Conservation (phyloP, 495 filamentous ascomycete species). For the Bathelium albidoporum region DNA sequence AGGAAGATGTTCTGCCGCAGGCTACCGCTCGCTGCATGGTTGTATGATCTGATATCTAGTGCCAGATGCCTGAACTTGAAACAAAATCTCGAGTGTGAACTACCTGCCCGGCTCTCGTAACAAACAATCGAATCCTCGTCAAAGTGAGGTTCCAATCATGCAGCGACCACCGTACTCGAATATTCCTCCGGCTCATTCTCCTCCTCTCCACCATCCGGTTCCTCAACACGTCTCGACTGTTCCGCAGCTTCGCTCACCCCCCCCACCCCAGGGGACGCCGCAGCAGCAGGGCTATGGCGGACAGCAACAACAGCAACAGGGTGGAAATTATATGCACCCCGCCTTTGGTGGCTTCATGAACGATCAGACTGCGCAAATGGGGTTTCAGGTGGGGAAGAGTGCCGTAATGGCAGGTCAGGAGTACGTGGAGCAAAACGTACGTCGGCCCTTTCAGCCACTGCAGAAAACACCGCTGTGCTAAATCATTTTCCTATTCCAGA, state of each 20-base stretch:
- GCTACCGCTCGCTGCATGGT: background rate
- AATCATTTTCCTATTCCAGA: background rate
- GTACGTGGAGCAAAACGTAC: constrained; percentile 86
- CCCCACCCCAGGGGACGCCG: constrained; percentile 62
- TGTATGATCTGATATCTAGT: background rate
- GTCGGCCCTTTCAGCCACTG: constrained; percentile 5
- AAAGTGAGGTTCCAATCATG: constrained; percentile 40
- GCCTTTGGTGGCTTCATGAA: constrained; percentile 83
- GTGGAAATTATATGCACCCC: constrained; percentile 47
- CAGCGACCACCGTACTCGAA: constrained; percentile 71
- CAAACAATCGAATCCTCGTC: background rate
- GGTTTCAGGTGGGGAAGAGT: constrained; percentile 84
- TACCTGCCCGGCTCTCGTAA: background rate
- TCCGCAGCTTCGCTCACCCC: constrained; percentile 95
- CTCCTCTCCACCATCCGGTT: constrained; percentile 94
- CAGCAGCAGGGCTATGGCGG: constrained; percentile 61
- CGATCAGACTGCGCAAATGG: constrained; percentile 93
- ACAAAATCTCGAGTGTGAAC: background rate
- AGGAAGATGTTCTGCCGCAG: background rate
- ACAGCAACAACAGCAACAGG: constrained; percentile 40
- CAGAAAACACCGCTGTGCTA: background rate
- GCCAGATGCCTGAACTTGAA: background rate
- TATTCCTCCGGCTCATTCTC: constrained; percentile 65
- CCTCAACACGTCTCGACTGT: constrained; percentile 98
- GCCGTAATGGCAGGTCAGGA: constrained; percentile 83